phyloP scores from a whole-genome alignment of 2,329 filamentous ascomycete genomes.

The Fusarium acutatum region DNA sequence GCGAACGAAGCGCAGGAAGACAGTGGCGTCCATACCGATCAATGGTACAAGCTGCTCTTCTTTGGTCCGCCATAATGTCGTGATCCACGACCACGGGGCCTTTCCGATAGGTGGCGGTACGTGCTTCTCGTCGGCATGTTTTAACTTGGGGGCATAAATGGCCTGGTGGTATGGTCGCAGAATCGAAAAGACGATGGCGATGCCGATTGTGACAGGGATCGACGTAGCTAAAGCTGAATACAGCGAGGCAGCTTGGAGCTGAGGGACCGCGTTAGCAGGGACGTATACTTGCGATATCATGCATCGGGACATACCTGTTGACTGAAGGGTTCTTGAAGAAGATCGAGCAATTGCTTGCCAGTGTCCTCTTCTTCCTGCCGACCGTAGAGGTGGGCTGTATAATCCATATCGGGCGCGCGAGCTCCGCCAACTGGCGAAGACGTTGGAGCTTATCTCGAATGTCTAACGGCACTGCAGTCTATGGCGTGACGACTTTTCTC shows the following conservation, averaged over 20 bases:
- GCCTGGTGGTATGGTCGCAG: slow-evolving; percentile 90
- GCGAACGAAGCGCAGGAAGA: slow-evolving; percentile 87
- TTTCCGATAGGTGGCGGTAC: slow-evolving; percentile 86
- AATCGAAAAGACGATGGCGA: slow-evolving; percentile 85
- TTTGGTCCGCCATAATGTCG: slow-evolving; percentile 78
- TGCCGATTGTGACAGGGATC: slow-evolving; percentile 74
- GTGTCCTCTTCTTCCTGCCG: slow-evolving; percentile 41
- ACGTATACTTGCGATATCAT: background rate
- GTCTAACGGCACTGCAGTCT: background rate
- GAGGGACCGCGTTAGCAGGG: slow-evolving; percentile 6
- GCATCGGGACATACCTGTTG: slow-evolving; percentile 51
- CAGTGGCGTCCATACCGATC: slow-evolving; percentile 87
- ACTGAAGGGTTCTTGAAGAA: slow-evolving; percentile 62
- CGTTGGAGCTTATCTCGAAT: slow-evolving; percentile 18
- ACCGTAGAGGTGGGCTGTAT: slow-evolving; percentile 13
- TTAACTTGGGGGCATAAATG: slow-evolving; percentile 93
- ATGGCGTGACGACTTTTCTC: background rate
- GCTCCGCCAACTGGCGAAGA: slow-evolving; percentile 40
- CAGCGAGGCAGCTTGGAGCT: slow-evolving; percentile 61
- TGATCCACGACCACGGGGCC: slow-evolving; percentile 87
- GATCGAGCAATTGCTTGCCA: slow-evolving; percentile 55
- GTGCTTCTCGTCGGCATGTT: slow-evolving; percentile 90
- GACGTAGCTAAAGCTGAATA: slow-evolving; percentile 84
- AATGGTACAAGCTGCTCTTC: slow-evolving; percentile 82
- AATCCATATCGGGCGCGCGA: slow-evolving; percentile 38